phyloP scores from a whole-genome alignment of 2,329 filamentous ascomycete genomes.

The Fusarium brevicatenulatum region DNA sequence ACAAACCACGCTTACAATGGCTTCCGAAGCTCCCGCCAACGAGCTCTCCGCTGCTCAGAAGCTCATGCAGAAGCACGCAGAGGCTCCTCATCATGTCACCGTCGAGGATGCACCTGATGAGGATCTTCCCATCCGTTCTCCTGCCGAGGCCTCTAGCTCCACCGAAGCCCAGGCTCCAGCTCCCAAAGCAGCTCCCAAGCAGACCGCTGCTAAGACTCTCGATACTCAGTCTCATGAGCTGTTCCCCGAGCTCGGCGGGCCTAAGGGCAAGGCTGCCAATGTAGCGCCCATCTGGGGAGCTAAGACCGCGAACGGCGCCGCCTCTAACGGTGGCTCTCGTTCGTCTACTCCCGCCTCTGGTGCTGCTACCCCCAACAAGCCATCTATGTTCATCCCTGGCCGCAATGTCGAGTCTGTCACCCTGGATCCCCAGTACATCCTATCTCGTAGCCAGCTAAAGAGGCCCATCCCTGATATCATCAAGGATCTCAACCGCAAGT shows the following conservation, averaged over 20 bases:
- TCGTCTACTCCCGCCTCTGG: conserved; percentile 73
- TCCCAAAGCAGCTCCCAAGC: conserved; percentile 74
- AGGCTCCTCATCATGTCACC: conserved; percentile 68
- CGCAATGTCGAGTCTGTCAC: conserved; percentile 81
- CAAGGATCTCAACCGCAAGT: conserved; percentile 91
- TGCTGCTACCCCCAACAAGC: conserved; percentile 55
- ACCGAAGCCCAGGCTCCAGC: conserved; percentile 61
- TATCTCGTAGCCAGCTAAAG: conserved; percentile 80
- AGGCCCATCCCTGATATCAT: conserved; percentile 86
- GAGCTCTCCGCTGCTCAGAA: conserved; percentile 68
- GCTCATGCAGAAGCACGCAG: conserved; percentile 71
- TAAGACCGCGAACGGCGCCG: conserved; percentile 68
- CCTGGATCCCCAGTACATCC: conserved; percentile 79
- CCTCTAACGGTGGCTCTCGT: conserved; percentile 66
- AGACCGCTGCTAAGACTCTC: conserved; percentile 66
- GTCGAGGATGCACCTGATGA: conserved; percentile 87
- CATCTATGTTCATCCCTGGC: conserved; percentile 79
- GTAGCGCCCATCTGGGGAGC: conserved; percentile 81
- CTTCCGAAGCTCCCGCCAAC: conserved; percentile 52
- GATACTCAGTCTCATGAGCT: conserved; percentile 90
- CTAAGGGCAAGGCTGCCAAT: conserved; percentile 73
- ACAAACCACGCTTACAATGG: conserved; percentile 51
- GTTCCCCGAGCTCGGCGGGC: conserved; percentile 87
- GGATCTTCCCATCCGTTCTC: conserved; percentile 70
- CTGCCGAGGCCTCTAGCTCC: conserved; percentile 57